These are phyloP conservation scores for Microbotryomycetes sp. DNA, from an alignment of 1,284 basidiomycete species.

Conservation along the genomic window DNA sequence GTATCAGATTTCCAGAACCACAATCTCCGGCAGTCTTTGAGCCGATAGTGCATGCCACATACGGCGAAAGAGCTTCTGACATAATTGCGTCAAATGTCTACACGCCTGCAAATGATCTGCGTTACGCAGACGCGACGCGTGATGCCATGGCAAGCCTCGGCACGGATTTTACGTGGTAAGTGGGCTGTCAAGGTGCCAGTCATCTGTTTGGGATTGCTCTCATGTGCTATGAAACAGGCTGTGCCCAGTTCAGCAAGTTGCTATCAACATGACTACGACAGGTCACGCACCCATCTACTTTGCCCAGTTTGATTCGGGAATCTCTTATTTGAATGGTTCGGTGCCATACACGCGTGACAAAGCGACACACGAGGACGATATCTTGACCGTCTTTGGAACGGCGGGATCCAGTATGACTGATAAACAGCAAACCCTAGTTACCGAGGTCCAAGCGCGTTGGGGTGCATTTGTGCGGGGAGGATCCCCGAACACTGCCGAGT, in stretches of 20 bases:
- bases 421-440: conserved; percentile 6
- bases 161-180: conserved; percentile 29
- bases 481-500: conserved; percentile 14
- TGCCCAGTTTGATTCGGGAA: conserved; percentile 29
- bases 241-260: conserved; percentile 28
- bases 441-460: conserved; percentile 27
- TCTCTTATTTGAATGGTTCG: neutral
- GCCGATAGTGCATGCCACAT: neutral
- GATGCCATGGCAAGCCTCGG: conserved; percentile 9
- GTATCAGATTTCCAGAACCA: neutral
- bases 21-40: neutral
- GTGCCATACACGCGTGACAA: neutral
- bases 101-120: neutral
- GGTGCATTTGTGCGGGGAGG: conserved; percentile 22
- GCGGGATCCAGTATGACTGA: neutral
- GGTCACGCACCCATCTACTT: conserved; percentile 12
- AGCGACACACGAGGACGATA: conserved; percentile 28
- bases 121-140: conserved; percentile 3
- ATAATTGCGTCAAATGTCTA: conserved; percentile 22
- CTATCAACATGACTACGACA: conserved; percentile 7
- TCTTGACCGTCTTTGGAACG: conserved; percentile 20
- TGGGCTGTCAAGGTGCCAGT: neutral
- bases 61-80: neutral
- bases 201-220: neutral
- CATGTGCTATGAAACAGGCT: conserved; percentile 4